A percentile compares a stretch with the other conserved stretches of the same genome.
These are phyloP conservation scores for Pyrrhoderma lamaoense DNA, from an alignment of 1,284 basidiomycete species.

Conservation along the genomic window DNA sequence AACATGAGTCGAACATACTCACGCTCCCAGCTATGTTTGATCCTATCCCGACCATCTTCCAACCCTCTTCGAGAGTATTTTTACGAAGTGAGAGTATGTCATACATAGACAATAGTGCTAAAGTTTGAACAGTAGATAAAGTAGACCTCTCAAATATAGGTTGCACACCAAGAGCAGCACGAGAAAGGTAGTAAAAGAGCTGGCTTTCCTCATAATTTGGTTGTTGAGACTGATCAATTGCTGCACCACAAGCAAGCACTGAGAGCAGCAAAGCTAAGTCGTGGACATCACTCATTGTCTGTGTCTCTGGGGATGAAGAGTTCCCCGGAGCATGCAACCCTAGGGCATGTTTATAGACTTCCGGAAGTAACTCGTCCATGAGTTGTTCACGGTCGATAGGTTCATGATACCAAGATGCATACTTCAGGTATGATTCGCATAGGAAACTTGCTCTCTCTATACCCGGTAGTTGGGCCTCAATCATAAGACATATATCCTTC, in stretches of 20 bases:
- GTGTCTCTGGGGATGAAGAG: neutral
- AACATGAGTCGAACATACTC: neutral
- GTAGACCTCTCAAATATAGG: slow-evolving; percentile 19
- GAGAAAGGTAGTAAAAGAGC: slow-evolving; percentile 14
- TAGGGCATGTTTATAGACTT: slow-evolving; percentile 8
- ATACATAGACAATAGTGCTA: neutral
- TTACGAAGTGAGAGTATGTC: slow-evolving; percentile 1
- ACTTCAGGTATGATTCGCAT: slow-evolving; percentile 18
- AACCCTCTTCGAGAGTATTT: slow-evolving; percentile 2
- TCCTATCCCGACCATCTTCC: neutral
- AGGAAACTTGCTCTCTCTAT: slow-evolving; percentile 15
- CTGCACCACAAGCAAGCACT: slow-evolving; percentile 18
- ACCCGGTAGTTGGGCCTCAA: slow-evolving; percentile 16
- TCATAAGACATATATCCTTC: slow-evolving; percentile 12
- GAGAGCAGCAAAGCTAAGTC: slow-evolving; percentile 18
- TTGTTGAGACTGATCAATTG: slow-evolving; percentile 13
- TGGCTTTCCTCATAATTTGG: slow-evolving; percentile 2
- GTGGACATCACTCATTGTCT: slow-evolving; percentile 3
- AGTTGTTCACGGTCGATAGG: slow-evolving; percentile 17
- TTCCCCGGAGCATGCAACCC: no score
- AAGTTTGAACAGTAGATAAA: slow-evolving; percentile 10
- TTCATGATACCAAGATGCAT: slow-evolving; percentile 15
- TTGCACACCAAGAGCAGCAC: neutral
- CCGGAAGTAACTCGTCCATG: slow-evolving; percentile 16
- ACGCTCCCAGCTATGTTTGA: slow-evolving; percentile 5